Conservation (phyloP, 2,329 filamentous ascomycete species). For the Penicillium olsonii region DNA sequence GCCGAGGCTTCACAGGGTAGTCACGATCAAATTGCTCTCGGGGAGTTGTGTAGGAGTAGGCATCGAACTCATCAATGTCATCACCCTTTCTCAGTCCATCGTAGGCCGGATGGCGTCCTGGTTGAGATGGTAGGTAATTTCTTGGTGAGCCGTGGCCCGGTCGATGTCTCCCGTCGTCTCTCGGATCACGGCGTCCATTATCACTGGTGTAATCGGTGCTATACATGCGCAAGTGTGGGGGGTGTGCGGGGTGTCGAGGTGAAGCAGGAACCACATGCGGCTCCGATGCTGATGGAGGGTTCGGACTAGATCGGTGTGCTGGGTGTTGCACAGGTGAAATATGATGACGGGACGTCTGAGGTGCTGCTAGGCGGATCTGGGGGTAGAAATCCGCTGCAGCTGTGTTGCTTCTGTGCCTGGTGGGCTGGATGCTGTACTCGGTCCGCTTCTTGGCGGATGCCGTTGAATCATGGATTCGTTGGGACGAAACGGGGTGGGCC, state of each 20-base stretch:
- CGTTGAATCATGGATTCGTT: constrained; percentile 33
- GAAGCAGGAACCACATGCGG: constrained; percentile 39
- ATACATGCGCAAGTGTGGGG: constrained; percentile 33
- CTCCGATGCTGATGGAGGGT: constrained; percentile 34
- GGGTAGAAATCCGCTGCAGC: constrained; percentile 30
- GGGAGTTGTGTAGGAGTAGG: constrained; percentile 51
- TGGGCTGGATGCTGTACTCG: constrained; percentile 40
- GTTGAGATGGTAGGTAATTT: constrained; percentile 23
- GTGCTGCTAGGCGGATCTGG: constrained; percentile 31
- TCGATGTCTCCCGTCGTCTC: constrained; percentile 23
- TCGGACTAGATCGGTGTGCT: constrained; percentile 32
- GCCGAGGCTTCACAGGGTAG: constrained; percentile 39
- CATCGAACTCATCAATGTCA: constrained; percentile 44
- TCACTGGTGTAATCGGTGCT: constrained; percentile 41
- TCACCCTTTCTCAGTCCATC: constrained; percentile 34
- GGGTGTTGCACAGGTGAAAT: constrained; percentile 32
- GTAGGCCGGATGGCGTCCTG: constrained; percentile 31
- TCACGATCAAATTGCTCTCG: constrained; percentile 51
- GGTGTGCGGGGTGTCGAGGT: constrained; percentile 30
- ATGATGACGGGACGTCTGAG: constrained; percentile 23
- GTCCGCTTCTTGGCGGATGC: constrained; percentile 36
- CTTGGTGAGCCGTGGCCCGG: constrained; percentile 28
- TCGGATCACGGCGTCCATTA: constrained; percentile 30
- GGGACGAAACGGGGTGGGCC: constrained; percentile 35
- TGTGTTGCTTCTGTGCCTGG: constrained; percentile 35